Evolutionary conservation across 306 rosid species (phyloP), one percentile per base, ranked within the genome.

Genomic region (Crotalaria pallida): DNA sequence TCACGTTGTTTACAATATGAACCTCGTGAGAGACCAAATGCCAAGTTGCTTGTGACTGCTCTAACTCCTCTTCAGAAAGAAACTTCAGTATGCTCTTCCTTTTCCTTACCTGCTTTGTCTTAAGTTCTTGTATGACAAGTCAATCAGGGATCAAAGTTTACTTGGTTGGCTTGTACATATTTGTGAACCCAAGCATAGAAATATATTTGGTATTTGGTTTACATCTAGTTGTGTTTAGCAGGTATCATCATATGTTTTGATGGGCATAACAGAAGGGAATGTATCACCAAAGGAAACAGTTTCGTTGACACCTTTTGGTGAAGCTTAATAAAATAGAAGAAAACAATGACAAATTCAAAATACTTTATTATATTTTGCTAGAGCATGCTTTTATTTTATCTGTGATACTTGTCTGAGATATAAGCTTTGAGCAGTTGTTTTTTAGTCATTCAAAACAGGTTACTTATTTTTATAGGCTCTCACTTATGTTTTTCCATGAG

Each of bases 11-110:
- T 86, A 62, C 88, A 86, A 23, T 84, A 82, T 71, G 89, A 86
- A 72, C 71, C 89, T 67, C 89, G 87, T 23, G 84, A 86, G 72
- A 81, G 96, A 81, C 92, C 96, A 65, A 84, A 79, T 72, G 77
- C 81, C 51, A 86, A 85, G 82, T 73, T 85, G 41, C 84, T 88
- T 76, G 89, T 83, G 65, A 60, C 75, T 63, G 86, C 93, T 77
- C 80, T 88, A 55, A 11, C 70, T 58, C 84, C 82, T 50, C 89
- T 88, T 78, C 96, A 89, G 81, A 89, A 87, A 78, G 92, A 85
- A 79, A 79, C 81, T 3, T 50, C 77, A 23, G 79, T 74, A 65
- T 24, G 79, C 19, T 53, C 58, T 74, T 34, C 70, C 10, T 38
- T 51, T 41, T 62, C 12, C 44, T 41, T 61, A 24, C 77, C 17